phyloP scores from a whole-genome alignment of 2,329 filamentous ascomycete species.

The Paraconiothyrium brasiliense region DNA sequence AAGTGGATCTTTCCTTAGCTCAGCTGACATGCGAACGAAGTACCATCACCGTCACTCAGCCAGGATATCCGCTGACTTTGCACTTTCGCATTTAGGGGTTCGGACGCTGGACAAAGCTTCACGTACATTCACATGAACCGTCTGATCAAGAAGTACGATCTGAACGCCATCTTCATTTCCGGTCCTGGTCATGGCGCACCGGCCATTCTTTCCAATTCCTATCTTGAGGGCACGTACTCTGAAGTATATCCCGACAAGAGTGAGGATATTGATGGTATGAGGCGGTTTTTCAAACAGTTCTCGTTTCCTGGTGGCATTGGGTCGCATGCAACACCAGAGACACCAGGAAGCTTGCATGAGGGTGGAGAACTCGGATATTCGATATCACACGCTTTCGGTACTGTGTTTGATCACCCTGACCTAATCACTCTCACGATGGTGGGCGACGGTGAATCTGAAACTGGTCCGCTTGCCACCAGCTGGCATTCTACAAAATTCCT shows the following conservation, averaged over 20 bases:
- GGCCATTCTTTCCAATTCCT: conserved; percentile 78
- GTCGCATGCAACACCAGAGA: conserved; percentile 81
- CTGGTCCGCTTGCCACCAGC: conserved; percentile 78
- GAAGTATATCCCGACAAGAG: conserved; percentile 80
- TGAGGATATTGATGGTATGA: conserved; percentile 73
- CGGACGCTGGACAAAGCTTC: conserved; percentile 81
- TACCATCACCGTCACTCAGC: not conserved
- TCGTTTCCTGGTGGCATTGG: conserved; percentile 83
- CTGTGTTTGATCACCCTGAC: conserved; percentile 78
- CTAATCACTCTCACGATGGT: conserved; percentile 81
- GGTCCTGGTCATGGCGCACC: conserved; percentile 82
- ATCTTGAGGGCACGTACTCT: conserved; percentile 79
- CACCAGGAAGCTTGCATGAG: conserved; percentile 79
- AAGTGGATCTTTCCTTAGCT: not conserved
- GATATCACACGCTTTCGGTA: conserved; percentile 79
- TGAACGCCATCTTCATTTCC: conserved; percentile 77
- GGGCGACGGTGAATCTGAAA: conserved; percentile 83
- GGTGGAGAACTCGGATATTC: conserved; percentile 85
- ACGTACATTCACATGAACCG: conserved; percentile 86
- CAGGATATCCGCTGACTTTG: not conserved
- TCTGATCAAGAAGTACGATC: conserved; percentile 80
- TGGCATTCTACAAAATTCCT: conserved; percentile 88
- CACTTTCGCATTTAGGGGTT: conserved; percentile 61
- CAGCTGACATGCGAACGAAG: not conserved
- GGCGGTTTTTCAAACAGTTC: conserved; percentile 83